Percentiles rank a stretch among this genome's conserved stretches.
phyloP scores from a whole-genome alignment of 345 rosid genomes.

The Aurinia saxatilis region DNA sequence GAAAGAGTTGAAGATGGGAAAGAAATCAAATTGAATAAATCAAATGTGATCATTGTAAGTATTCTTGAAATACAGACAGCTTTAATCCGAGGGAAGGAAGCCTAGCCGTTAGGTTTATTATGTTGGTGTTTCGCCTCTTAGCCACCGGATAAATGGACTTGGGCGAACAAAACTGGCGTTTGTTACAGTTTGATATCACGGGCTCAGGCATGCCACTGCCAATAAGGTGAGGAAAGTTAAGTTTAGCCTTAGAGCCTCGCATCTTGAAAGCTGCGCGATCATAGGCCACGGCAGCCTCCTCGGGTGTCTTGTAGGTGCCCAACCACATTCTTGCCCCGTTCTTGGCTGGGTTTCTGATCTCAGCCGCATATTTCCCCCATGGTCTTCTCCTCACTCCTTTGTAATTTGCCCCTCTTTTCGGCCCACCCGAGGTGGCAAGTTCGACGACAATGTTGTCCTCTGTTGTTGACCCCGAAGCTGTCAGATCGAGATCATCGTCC shows the following conservation, averaged over 20 bases:
- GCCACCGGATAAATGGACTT: slow-evolving; percentile 1
- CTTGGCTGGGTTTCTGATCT: slow-evolving; percentile 35
- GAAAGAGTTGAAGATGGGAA: too few species aligned
- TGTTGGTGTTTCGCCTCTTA: slow-evolving; percentile 9
- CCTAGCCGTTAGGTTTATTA: slow-evolving; percentile 14
- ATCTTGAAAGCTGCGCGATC: slow-evolving; percentile 27
- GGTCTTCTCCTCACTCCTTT: slow-evolving; percentile 38
- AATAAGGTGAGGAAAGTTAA: slow-evolving; percentile 32
- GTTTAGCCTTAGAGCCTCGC: slow-evolving; percentile 32
- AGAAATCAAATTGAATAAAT: neutral
- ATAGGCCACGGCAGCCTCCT: slow-evolving; percentile 32
- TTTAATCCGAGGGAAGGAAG: slow-evolving; percentile 17
- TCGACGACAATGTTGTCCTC: too few species aligned
- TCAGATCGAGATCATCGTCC: neutral
- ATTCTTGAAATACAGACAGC: slow-evolving; percentile 1
- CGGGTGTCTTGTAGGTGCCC: slow-evolving; percentile 38
- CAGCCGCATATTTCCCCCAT: slow-evolving; percentile 45
- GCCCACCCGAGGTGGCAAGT: neutral
- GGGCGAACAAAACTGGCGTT: slow-evolving; percentile 21
- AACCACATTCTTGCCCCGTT: slow-evolving; percentile 42
- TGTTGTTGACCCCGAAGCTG: neutral
- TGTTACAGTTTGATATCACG: slow-evolving; percentile 12
- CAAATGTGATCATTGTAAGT: neutral
- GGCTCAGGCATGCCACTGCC: slow-evolving; percentile 3
- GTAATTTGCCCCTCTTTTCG: slow-evolving; percentile 12